A percentile compares a stretch with the other conserved stretches of the same genome.
phyloP scores from a whole-genome alignment of 805 yeast species.

The Starmera amethionina region DNA sequence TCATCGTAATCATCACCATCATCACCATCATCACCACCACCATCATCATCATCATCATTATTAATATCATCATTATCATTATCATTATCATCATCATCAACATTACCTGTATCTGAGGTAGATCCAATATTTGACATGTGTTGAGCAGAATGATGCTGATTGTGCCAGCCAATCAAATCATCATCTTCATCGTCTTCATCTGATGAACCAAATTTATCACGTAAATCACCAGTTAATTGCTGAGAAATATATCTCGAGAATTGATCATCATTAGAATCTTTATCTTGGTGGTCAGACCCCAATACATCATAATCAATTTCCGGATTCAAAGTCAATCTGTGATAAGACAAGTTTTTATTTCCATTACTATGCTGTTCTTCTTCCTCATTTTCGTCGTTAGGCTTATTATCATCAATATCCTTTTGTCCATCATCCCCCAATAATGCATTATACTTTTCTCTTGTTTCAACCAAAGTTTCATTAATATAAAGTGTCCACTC shows the following conservation, averaged over 20 bases:
- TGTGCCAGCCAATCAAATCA: conserved; percentile 17
- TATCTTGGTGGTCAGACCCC: conserved; percentile 21
- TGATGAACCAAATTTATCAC: conserved; percentile 51
- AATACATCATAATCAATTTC: conserved; percentile 26
- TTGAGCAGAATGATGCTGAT: conserved; percentile 1
- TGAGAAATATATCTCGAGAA: conserved; percentile 55
- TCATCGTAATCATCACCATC: conserved; percentile 17
- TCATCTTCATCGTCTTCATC: conserved; percentile 31
- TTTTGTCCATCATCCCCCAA: conserved; percentile 58
- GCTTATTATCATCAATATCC: conserved; percentile 16
- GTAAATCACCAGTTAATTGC: conserved; percentile 49
- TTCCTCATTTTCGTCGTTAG: conserved; percentile 17
- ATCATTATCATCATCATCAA: conserved; percentile 69
- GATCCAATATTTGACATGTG: conserved; percentile 5
- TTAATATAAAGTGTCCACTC: conserved; percentile 80
- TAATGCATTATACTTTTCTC: conserved; percentile 90
- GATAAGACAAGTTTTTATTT: conserved; percentile 1
- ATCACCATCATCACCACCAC: too few species aligned
- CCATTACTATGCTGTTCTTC: conserved; percentile 17
- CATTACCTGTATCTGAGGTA: conserved; percentile 36
- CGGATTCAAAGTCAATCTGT: conserved; percentile 18
- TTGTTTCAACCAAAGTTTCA: conserved; percentile 72
- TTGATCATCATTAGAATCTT: conserved; percentile 22
- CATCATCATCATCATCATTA: conserved; percentile 26
- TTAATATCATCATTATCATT: conserved; percentile 69